These are phyloP conservation scores for Physaria fendleri DNA, from an alignment of 345 rosid genomes.

Conservation along the genomic window DNA sequence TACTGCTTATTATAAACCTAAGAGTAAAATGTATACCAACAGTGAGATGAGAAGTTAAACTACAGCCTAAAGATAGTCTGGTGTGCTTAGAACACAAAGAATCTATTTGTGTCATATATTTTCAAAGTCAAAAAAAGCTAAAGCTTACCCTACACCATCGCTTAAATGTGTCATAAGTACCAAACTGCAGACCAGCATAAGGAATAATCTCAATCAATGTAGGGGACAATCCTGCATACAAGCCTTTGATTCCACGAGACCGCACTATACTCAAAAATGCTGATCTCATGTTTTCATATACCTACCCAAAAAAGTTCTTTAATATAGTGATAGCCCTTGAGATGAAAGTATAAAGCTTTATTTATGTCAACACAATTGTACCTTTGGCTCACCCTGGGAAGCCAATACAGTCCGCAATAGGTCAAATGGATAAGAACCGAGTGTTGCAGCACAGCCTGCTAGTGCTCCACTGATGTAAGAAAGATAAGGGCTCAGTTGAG, in stretches of 20 bases:
- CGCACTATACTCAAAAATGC: neutral
- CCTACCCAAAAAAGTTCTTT: no score
- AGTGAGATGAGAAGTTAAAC: neutral
- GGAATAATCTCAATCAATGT: conserved; percentile 1
- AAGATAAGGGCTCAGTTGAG: conserved; percentile 5
- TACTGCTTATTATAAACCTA: neutral
- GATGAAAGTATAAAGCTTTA: no score
- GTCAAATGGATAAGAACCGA: neutral
- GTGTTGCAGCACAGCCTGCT: conserved; percentile 10
- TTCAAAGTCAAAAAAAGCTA: neutral
- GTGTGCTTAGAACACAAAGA: neutral
- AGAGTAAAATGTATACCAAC: neutral
- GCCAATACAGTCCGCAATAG: conserved; percentile 10
- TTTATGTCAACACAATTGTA: neutral
- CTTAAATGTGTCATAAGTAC: neutral
- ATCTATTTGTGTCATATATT: neutral
- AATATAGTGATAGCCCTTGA: no score
- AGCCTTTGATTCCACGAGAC: conserved; percentile 7
- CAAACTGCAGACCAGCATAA: conserved; percentile 12
- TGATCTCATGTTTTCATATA: neutral
- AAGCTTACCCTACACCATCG: conserved; percentile 4
- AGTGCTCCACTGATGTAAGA: conserved; percentile 1
- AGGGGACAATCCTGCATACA: neutral
- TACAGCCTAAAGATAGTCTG: neutral
- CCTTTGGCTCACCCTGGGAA: conserved; percentile 15